Conservation (phyloP, 371 early-diverging fungal species). For the Smittium culicis region DNA sequence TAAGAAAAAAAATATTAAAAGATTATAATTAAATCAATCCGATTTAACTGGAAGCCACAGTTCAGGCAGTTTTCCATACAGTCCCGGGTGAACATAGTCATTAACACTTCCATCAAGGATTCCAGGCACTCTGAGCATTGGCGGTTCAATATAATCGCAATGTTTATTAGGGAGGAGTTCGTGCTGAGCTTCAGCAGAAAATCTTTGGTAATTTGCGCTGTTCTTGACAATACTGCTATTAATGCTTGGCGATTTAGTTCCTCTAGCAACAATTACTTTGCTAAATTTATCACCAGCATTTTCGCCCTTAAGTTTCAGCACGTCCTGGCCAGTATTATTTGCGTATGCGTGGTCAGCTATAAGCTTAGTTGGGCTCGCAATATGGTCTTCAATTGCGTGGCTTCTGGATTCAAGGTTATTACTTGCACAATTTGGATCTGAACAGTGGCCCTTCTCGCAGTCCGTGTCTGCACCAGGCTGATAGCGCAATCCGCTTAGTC, state of each 20-base stretch:
- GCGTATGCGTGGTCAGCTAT: not conserved
- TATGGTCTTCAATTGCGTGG: not conserved
- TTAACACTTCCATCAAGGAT: constrained; percentile 60
- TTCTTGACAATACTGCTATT: not conserved
- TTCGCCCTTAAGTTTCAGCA: not conserved
- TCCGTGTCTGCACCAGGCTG: too few species aligned
- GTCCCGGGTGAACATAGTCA: constrained; percentile 53
- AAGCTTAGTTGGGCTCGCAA: too few species aligned
- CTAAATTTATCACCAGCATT: too few species aligned
- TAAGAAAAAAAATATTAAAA: too few species aligned
- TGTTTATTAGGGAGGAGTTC: constrained; percentile 40
- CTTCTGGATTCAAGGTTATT: not conserved
- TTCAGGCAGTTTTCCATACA: constrained; percentile 53
- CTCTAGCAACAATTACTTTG: too few species aligned
- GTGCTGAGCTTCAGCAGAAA: constrained; percentile 51
- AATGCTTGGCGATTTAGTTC: not conserved
- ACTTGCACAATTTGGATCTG: too few species aligned
- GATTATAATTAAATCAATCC: too few species aligned
- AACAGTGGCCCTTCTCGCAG: too few species aligned
- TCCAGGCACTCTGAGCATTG: constrained; percentile 57
- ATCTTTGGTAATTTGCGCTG: constrained; percentile 28
- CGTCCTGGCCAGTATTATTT: not conserved
- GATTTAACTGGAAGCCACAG: constrained; percentile 52
- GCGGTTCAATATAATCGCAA: constrained; percentile 52
- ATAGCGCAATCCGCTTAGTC: too few species aligned